Base-by-base conservation (phyloP, 225 moss, liverwort and hornwort species). In the Lunularia cruciata region DNA sequence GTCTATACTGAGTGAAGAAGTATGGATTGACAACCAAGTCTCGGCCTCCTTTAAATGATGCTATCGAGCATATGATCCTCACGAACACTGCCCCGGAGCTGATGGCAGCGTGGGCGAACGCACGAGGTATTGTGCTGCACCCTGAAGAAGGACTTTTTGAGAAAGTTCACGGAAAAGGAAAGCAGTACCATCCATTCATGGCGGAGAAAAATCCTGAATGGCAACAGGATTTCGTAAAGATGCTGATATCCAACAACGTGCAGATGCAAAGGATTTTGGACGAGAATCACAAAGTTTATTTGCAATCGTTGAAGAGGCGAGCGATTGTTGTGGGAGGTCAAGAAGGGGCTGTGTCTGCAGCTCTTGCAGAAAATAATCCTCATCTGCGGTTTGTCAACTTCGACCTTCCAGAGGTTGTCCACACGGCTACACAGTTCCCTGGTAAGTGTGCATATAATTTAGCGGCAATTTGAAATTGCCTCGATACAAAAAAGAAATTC, bases 321-420 rank as follows among this genome's bases (percentile, higher is more conserved):
- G 26, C 71, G 43, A 71, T 76, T 6, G 76, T 71, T 16, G 64
- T 76, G 15, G 71, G 76, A 46, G 76, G 76, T 3, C 62, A 71
- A 20, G 42, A 65, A 33, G 76, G 76, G 19, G 35, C 38, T 0
- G 14, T 26, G 12, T 42, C 39, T 2, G 71, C 76, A 47, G 19
- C 27, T 8, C 32, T 71, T 20, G 65, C 65, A 13, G 54, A 71
- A 0, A 77, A 40, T 48, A 65, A 77, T 59, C 57, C 71, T 8
- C 70, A 77, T 65, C 65, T 77, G 2, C 16, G 52, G 12, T 69
- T 63, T 25, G 35, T 59, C 47, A 77, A 77, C 23, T 77, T 77
- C 26, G 76, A 77, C 22, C 19, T 77, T 22, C 59, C 72, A 1
- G 31, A 66, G 2, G 27, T 56, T 39, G 47, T 77, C 1, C 47